Base-by-base conservation (phyloP, 495 filamentous ascomycete genomes). In the Podospora comata region DNA sequence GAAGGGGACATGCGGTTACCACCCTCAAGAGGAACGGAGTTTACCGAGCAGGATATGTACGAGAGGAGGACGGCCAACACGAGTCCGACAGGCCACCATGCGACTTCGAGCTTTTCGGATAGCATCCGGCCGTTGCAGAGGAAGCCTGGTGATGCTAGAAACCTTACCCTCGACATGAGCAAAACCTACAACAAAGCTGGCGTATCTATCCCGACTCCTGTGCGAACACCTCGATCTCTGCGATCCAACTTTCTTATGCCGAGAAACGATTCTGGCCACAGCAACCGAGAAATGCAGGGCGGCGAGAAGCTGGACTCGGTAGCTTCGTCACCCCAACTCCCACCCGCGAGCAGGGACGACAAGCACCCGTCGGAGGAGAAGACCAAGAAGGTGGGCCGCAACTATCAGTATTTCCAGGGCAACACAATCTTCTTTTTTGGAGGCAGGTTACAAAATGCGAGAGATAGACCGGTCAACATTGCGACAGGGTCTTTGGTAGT, bases 331-430 rank as follows among this genome's bases (percentile, higher is more conserved):
- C 91, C 91, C 18, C 81, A 79, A n/a, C 78, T 84, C 62, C 79
- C 79, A 18, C 83, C 82, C 19, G 66, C 76, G 23, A 69, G 70
- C 70, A 71, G 71, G 57, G 67, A 71, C 39, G 69, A 66, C 4
- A 71, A 70, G 34, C 69, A 70, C 15, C 60, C 72, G 58, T 59
- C 76, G 69, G 72, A 67, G 19, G 64, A 67, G 39, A 71, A 71
- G 72, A 66, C 72, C 67, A 77, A 79, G 44, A 66, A 78, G 39
- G 66, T 75, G 19, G 83, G 85, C 16, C 87, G 84, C 68, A 97
- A 97, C 73, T 91, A 91, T 77, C 86, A 98, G 77, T 96, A 97
- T 79, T 97, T 97, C 73, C 84, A 88, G 53, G 95, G 96, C 54
- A 97, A 97, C 70, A 97, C 92, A 1, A 81, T 91, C 48, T 99